phyloP scores from a whole-genome alignment of 2,329 filamentous ascomycete species.

The Pyrenochaeta sp. region DNA sequence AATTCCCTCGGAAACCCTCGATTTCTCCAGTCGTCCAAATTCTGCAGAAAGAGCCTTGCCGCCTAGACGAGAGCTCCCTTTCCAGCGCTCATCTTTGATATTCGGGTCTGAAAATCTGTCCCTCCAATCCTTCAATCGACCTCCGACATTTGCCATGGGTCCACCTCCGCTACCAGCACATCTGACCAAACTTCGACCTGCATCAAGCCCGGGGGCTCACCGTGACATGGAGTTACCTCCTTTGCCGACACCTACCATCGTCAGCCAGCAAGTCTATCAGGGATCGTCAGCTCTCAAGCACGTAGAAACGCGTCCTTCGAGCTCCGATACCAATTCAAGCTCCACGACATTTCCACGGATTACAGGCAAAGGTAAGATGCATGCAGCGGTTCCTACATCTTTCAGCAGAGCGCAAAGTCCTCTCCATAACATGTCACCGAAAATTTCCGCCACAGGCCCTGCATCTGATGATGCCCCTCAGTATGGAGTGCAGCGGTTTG shows the following conservation, averaged over 20 bases:
- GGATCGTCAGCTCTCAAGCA: no score
- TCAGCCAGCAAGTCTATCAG: no score
- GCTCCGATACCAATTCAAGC: no score
- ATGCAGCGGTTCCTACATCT: no score
- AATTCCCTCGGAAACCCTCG: constrained; percentile 26
- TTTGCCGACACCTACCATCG: constrained; percentile 44
- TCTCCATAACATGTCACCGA: constrained; percentile 1
- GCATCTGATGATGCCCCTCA: constrained; percentile 5
- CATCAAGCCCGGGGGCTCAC: constrained; percentile 21
- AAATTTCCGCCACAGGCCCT: constrained; percentile 10
- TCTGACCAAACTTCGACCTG: constrained; percentile 23
- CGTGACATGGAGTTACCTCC: constrained; percentile 42
- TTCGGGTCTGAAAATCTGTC: constrained; percentile 34
- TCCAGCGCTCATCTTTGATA: constrained; percentile 42
- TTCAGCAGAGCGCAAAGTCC: no score
- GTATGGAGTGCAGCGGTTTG: no score
- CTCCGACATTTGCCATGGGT: constrained; percentile 31
- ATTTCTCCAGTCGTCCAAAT: constrained; percentile 22
- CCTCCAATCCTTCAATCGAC: constrained; percentile 28
- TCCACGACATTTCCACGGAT: no score
- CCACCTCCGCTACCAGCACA: constrained; percentile 44
- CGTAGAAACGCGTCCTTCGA: no score
- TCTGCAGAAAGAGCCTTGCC: constrained; percentile 35
- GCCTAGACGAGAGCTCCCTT: constrained; percentile 51
- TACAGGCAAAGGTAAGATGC: no score